Evolutionary conservation across 768 basidiomycete species (phyloP).

Genomic region (Rhizopogon rudus): DNA sequence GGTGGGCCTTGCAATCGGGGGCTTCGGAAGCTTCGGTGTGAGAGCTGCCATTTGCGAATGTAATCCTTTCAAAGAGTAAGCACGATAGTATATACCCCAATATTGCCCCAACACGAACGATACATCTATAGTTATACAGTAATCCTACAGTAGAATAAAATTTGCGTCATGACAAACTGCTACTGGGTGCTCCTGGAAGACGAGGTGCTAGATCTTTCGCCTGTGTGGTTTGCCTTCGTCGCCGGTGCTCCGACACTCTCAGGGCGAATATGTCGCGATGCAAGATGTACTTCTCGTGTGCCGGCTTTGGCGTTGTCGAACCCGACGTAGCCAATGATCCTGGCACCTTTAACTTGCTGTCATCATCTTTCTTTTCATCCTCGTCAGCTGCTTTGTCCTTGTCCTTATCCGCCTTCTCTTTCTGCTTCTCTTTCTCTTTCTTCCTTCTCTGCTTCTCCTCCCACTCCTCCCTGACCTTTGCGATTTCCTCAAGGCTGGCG

Average conservation of each 20-base stretch:
- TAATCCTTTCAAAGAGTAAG: constrained; percentile 54
- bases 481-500: constrained; percentile 64
- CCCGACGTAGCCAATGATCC: constrained; percentile 24
- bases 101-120: background rate
- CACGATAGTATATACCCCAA: background rate
- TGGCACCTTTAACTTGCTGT: constrained; percentile 18
- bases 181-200: constrained; percentile 57
- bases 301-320: constrained; percentile 32
- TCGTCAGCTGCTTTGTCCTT: constrained; percentile 27
- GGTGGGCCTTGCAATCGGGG: constrained; percentile 70
- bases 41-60: constrained; percentile 62
- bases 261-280: constrained; percentile 82
- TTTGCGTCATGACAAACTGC: constrained; percentile 10
- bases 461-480: constrained; percentile 75
- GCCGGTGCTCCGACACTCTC: constrained; percentile 72
- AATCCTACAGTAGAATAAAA: background rate
- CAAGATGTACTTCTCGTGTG: constrained; percentile 74
- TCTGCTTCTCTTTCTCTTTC: constrained; percentile 48
- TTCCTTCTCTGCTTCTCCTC: constrained; percentile 66
- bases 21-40: constrained; percentile 78
- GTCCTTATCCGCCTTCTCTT: constrained; percentile 33
- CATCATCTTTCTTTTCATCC: constrained; percentile 32
- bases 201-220: constrained; percentile 67
- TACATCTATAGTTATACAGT: background rate
- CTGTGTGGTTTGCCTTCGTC: constrained; percentile 59